Conservation (phyloP, 164 flowering plant genomes). For the grape (Vitis vinifera) region ASM3070453v1 NC_081815.1:8549501-8550000, state of each 20-base stretch:
- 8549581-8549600: too few species aligned
- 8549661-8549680: constrained; percentile 97
- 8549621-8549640: not conserved
- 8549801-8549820: constrained; percentile 95
- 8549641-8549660: constrained; percentile 63
- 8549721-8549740: constrained; percentile 99
- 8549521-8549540: constrained; percentile 93
- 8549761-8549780: constrained; percentile 92
- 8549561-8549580: not conserved
- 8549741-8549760: constrained; percentile 99
- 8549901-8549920: constrained; percentile 99
- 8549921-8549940: constrained; percentile 1
- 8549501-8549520: constrained; percentile 93
- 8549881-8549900: constrained; percentile 94
- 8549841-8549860: constrained; percentile 97
- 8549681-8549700: constrained; percentile 86
- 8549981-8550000: not conserved
- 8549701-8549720: constrained; percentile 72
- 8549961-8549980: not conserved
- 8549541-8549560: constrained; percentile 99
- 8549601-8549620: not conserved
- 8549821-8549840: constrained; percentile 89
- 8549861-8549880: constrained; percentile 98
- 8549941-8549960: not conserved
- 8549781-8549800: constrained; percentile 98